Conservation (phyloP, 1,284 basidiomycete species). For the Ganoderma resinaceum region DNA sequence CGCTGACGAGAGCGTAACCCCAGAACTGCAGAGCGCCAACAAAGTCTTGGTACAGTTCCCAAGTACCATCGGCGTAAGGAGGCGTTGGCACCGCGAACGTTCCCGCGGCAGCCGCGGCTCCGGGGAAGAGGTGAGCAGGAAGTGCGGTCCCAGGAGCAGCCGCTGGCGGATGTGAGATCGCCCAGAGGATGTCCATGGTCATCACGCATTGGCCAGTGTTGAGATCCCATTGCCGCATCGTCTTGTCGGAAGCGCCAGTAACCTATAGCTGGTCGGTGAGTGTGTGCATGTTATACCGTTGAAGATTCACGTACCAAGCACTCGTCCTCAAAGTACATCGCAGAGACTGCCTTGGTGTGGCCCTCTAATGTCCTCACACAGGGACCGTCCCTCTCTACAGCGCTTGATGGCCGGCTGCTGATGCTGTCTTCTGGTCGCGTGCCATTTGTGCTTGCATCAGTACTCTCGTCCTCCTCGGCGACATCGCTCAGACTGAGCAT, state of each 20-base stretch:
- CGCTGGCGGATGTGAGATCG: constrained; percentile 91
- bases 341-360: constrained; percentile 91
- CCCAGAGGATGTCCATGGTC: constrained; percentile 99
- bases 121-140: constrained; percentile 58
- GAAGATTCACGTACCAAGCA: constrained; percentile 70
- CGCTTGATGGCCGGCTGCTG: constrained; percentile 36
- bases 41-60: constrained; percentile 98
- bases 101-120: constrained; percentile 63
- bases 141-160: constrained; percentile 48
- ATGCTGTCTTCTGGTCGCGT: constrained; percentile 34
- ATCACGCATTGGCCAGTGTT: constrained; percentile 97
- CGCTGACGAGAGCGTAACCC: constrained; percentile 97
- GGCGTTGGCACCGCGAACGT: constrained; percentile 86
- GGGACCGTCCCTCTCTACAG: constrained; percentile 44
- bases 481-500: constrained; percentile 67
- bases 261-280: constrained; percentile 58
- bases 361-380: constrained; percentile 88
- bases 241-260: constrained; percentile 98
- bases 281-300: not conserved
- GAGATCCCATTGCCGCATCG: constrained; percentile 97
- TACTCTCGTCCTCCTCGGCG: constrained; percentile 63
- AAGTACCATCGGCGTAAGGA: constrained; percentile 87
- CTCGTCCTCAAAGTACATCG: constrained; percentile 95
- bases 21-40: constrained; percentile 98
- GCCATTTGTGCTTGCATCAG: constrained; percentile 42